Conservation (phyloP, 1,139 yeast species). For the Waltiozyma sp. region DNA sequence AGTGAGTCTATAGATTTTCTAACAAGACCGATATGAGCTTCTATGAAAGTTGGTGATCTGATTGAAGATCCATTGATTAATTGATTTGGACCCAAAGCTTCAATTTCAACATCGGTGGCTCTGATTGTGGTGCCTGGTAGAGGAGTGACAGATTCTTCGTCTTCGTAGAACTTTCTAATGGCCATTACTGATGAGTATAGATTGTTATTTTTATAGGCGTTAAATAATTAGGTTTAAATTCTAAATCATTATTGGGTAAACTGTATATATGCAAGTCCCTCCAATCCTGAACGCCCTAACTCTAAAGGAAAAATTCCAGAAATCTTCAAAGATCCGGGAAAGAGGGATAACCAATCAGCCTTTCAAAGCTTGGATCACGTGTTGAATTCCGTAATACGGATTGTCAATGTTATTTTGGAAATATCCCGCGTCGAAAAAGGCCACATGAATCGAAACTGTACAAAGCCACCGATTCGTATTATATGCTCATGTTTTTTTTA, state of each 20-base stretch:
- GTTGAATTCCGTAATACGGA: too few species aligned
- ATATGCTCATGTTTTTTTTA: too few species aligned
- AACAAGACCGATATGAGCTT: slow-evolving; percentile 21
- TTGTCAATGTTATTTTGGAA: too few species aligned
- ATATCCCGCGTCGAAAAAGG: not conserved
- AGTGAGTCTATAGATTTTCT: slow-evolving; percentile 36
- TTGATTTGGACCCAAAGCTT: slow-evolving; percentile 32
- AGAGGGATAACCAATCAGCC: too few species aligned
- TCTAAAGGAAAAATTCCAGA: too few species aligned
- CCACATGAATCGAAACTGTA: not conserved
- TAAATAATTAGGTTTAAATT: not conserved
- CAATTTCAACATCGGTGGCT: slow-evolving; percentile 37
- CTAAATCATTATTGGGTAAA: too few species aligned
- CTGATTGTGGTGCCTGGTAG: slow-evolving; percentile 44
- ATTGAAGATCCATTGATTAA: slow-evolving; percentile 49
- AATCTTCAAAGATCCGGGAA: too few species aligned
- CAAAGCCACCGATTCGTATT: too few species aligned
- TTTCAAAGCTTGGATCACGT: too few species aligned
- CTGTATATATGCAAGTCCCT: too few species aligned
- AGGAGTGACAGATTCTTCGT: slow-evolving; percentile 39
- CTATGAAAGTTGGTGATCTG: slow-evolving; percentile 31
- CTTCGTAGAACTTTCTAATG: slow-evolving; percentile 40
- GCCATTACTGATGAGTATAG: slow-evolving; percentile 5
- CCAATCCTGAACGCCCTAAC: not conserved
- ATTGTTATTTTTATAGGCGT: too few species aligned